Conservation (phyloP, 352 stramenopile species). For the Pythium volutum region DNA sequence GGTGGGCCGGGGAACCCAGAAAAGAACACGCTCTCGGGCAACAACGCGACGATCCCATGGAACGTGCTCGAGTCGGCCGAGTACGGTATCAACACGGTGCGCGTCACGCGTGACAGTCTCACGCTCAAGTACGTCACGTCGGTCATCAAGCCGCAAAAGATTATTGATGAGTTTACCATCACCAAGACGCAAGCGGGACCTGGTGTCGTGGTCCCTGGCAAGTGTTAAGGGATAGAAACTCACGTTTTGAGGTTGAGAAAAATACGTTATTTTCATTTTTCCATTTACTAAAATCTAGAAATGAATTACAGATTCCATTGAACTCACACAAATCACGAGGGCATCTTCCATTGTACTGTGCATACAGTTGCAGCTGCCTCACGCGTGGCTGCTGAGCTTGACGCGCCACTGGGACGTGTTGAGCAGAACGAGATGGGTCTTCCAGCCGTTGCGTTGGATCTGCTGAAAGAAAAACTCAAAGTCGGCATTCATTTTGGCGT, state of each 20-base stretch:
- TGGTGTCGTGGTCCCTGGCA: too few relatives aligned
- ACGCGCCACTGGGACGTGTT: slow-evolving; percentile 66
- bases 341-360: too few relatives aligned
- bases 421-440: slow-evolving; percentile 70
- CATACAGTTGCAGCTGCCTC: too few relatives aligned
- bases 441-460: slow-evolving; percentile 58
- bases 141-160: slow-evolving; percentile 28
- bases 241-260: neutral
- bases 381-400: slow-evolving; percentile 41
- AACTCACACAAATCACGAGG: too few relatives aligned
- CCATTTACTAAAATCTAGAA: too few relatives aligned
- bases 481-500: slow-evolving; percentile 44
- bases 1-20: slow-evolving; percentile 27
- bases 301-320: too few relatives aligned
- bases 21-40: slow-evolving; percentile 17
- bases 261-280: too few relatives aligned
- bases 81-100: slow-evolving; percentile 41
- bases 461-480: slow-evolving; percentile 67
- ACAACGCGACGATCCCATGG: slow-evolving; percentile 33
- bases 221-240: too few relatives aligned
- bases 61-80: slow-evolving; percentile 38
- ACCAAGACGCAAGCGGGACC: neutral
- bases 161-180: neutral
- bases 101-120: slow-evolving; percentile 30
- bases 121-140: slow-evolving; percentile 36